Conservation (phyloP, 192 early-diverging fungal species). For the Gaertneriomyces sp. region DNA sequence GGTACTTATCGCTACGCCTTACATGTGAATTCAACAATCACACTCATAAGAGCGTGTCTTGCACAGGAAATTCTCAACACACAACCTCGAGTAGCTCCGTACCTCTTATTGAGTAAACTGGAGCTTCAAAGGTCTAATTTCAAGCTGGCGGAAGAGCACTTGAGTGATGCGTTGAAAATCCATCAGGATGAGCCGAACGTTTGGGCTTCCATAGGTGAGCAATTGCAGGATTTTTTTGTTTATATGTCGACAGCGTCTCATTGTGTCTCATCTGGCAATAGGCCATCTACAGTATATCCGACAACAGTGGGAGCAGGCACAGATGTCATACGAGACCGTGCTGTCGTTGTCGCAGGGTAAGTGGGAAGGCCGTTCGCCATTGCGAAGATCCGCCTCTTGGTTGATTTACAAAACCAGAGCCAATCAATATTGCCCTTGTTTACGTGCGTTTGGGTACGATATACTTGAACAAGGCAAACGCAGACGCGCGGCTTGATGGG, state of each 20-base stretch:
- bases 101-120: constrained; percentile 48
- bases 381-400: neutral
- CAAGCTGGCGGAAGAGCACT: constrained; percentile 34
- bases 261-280: constrained; percentile 3
- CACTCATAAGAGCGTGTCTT: neutral
- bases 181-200: constrained; percentile 51
- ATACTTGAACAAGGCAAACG: constrained; percentile 32
- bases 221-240: neutral
- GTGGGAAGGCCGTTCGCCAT: neutral
- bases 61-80: constrained; percentile 42
- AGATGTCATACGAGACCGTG: constrained; percentile 53
- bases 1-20: constrained; percentile 1
- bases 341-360: constrained; percentile 44
- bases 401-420: constrained; percentile 24
- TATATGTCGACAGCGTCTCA: neutral
- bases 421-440: constrained; percentile 41
- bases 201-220: constrained; percentile 49
- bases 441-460: constrained; percentile 51
- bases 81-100: constrained; percentile 36
- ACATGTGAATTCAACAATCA: neutral
- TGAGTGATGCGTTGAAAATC: constrained; percentile 48
- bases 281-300: constrained; percentile 51
- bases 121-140: constrained; percentile 46
- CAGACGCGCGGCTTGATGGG: constrained; percentile 14
- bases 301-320: constrained; percentile 40